Conservation (phyloP, 768 basidiomycete genomes). For the Gymnopilus junonius region DNA sequence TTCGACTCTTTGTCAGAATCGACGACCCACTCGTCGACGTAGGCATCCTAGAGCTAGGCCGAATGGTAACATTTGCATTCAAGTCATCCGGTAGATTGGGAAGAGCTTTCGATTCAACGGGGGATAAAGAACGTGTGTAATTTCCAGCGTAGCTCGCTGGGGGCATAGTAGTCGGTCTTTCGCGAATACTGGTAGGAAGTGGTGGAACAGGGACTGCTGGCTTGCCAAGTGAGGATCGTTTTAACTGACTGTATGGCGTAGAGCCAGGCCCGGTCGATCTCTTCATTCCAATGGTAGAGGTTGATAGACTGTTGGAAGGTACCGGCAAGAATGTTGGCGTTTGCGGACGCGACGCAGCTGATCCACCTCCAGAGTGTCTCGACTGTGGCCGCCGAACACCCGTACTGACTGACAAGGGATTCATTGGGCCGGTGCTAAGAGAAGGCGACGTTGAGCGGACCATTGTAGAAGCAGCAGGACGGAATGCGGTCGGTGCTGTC, state of each 20-base stretch:
- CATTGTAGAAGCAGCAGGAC: conserved; percentile 46
- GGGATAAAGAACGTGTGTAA: conserved; percentile 30
- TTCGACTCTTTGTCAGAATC: conserved; percentile 52
- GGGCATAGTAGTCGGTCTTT: conserved; percentile 39
- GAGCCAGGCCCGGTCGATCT: conserved; percentile 60
- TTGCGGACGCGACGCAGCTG: conserved; percentile 70
- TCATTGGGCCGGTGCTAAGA: conserved; percentile 27
- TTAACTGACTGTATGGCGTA: conserved; percentile 45
- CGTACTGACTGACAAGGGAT: conserved; percentile 38
- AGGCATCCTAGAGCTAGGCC: conserved; percentile 45
- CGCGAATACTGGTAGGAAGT: conserved; percentile 33
- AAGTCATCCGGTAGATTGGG: conserved; percentile 44
- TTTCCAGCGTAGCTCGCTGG: conserved; percentile 32
- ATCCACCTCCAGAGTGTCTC: conserved; percentile 69
- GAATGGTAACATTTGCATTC: conserved; percentile 51
- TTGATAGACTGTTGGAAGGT: conserved; percentile 56
- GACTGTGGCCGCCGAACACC: conserved; percentile 71
- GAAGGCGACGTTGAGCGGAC: conserved; percentile 34
- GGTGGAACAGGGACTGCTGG: conserved; percentile 40
- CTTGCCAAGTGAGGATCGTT: conserved; percentile 66
- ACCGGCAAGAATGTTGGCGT: conserved; percentile 82
- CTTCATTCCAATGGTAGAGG: conserved; percentile 51
- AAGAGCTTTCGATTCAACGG: conserved; percentile 34
- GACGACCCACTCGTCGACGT: conserved; percentile 36
- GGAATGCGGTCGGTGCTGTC: conserved; percentile 50